A percentile compares a stretch with the other conserved stretches of the same genome.
phyloP scores from a whole-genome alignment of 164 flowering plant genomes.

The Stephania cephalantha region DNA sequence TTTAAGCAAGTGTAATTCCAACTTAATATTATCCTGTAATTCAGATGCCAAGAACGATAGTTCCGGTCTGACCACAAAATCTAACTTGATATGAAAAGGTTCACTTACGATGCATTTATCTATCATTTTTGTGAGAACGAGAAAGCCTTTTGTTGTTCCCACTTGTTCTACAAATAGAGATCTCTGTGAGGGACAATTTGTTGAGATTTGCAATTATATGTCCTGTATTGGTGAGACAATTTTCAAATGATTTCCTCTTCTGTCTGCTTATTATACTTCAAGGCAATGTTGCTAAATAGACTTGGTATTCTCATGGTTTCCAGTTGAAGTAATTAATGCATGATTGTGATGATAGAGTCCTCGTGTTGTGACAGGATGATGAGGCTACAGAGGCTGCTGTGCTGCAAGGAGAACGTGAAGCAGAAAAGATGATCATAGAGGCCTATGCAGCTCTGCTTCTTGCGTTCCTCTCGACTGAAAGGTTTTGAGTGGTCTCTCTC shows the following conservation, averaged over 20 bases:
- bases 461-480: conserved; percentile 92
- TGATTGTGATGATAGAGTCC: neutral
- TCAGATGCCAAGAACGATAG: neutral
- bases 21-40: neutral
- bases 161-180: neutral
- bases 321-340: neutral
- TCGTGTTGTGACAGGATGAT: conserved; percentile 44
- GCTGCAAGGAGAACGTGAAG: conserved; percentile 85
- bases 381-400: conserved; percentile 72
- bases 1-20: neutral
- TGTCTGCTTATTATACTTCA: neutral
- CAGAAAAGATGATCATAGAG: conserved; percentile 95
- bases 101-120: neutral
- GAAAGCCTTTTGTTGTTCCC: neutral
- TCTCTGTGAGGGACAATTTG: neutral
- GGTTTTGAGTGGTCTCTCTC: conserved; percentile 31
- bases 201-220: neutral
- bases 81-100: neutral
- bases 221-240: neutral
- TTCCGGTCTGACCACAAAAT: neutral
- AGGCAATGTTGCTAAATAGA: neutral
- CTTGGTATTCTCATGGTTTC: neutral
- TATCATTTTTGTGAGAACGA: neutral
- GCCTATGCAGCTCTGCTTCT: conserved; percentile 92
- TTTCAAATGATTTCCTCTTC: neutral